These are phyloP conservation scores for Clathrospora elynae DNA, from an alignment of 2,329 filamentous ascomycete species.

Conservation along the genomic window DNA sequence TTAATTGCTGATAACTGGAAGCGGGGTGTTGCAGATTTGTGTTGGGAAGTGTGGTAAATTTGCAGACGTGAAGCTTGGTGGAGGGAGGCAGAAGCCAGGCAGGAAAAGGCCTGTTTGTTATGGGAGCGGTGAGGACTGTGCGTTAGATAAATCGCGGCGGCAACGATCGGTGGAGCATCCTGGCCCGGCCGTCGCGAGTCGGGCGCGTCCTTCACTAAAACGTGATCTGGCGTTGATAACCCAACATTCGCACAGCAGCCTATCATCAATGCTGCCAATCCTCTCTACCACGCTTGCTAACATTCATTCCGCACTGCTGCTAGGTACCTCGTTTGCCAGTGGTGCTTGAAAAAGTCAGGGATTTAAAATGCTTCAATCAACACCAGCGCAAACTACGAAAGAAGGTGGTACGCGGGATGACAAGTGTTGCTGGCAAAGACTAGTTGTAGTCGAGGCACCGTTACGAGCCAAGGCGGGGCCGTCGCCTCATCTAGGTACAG, in stretches of 20 bases:
- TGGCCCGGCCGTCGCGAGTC: conserved; percentile 14
- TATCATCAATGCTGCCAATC: no score
- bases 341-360: no score
- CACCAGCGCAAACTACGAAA: no score
- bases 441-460: no score
- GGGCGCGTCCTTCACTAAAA: conserved; percentile 14
- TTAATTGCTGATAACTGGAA: conserved; percentile 6
- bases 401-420: neutral
- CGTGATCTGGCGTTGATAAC: conserved; percentile 28
- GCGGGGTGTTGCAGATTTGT: conserved; percentile 1
- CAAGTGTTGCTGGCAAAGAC: conserved; percentile 5
- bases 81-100: conserved; percentile 10
- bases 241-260: no score
- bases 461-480: neutral
- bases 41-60: neutral
- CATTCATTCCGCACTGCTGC: no score
- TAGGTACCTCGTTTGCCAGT: no score
- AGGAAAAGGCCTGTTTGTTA: conserved; percentile 26
- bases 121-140: conserved; percentile 30
- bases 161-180: conserved; percentile 22
- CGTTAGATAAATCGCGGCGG: conserved; percentile 27
- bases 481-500: no score
- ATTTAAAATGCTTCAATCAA: no score
- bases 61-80: conserved; percentile 8
- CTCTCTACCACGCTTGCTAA: no score